Base-by-base conservation (phyloP, 306 rosid species). In the Cicer pinnatifidum region DNA sequence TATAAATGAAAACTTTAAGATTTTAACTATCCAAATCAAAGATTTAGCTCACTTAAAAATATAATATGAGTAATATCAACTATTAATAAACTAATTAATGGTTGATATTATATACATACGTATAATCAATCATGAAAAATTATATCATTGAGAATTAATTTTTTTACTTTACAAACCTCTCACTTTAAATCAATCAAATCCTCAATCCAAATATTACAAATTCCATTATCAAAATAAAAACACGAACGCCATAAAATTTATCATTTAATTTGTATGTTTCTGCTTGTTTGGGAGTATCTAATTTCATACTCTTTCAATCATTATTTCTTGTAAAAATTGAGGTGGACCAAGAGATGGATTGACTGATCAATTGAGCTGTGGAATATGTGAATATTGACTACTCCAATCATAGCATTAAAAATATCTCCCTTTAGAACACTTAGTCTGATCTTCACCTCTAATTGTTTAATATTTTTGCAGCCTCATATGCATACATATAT, bases 331-430 rank as follows among this genome's bases (percentile, higher is more conserved):
- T 7, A 46, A 11, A 45, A 58, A 46, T 57, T 13, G 17, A 67
- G 56, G 20, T 37, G 33, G 45, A 65, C 52, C 20, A 17, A 47
- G 57, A 8, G 59, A 47, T 75, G 11, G 35, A 64, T 75, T 75
- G 64, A 56, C 28, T 12, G 33, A 43, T 3, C 11, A 33, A 59
- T 33, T 37, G 47, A 15, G 8, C 11, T 60, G 51, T 43, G 28
- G 59, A 54, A 67, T 28, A 52, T 59, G 51, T 28, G 28, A 20
- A 58, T 11, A 38, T 76, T 43, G 51, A 76, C 40, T 58, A 58
- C 45, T 3, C 9, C 2, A 64, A 63, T 75, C 60, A 77, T 12
- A 58, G 33, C 47, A 13, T 15, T 7, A 5, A 50, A 69, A 56
- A 67, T 54, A 76, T 70, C 70, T 54, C 9, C 53, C 8, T 3